Base-by-base conservation (phyloP, 305 asterid genomes). In the Fraxinus nigra region DNA sequence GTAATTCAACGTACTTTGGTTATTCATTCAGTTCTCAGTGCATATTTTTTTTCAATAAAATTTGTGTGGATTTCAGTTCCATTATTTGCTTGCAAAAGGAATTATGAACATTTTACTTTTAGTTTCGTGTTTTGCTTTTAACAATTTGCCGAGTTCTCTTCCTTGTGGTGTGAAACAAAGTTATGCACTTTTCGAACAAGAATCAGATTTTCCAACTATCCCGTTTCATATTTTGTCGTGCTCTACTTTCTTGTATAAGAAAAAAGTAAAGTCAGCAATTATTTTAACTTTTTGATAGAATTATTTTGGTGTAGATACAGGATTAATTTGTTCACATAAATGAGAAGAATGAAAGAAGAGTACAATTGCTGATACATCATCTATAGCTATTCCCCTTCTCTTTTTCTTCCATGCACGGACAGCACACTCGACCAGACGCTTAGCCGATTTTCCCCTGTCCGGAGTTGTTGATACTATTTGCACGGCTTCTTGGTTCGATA, bases 351-450 rank as follows among this genome's bases (percentile, higher is more conserved):
- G 92, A 78, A 96, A 87, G 89, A 89, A 94, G 32, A 94, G 93
- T 79, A 93, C 97, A 90, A 93, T 84, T 40, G 98, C 99, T n/a
- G 99, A 96, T 70, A 94, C 92, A 90, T 96, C 99, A 88, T 96
- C 99, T 89, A 90, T 87, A 8, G 98, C 97, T 81, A 96, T 89
- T 38, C 95, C 92, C 77, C 83, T 94, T 82, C 98, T 90, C 94
- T 92, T 92, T 83, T 88, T 87, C 82, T 78, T 91, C 99, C 99
- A 96, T 1, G 94, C 93, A 4, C 80, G 84, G 3, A 83, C 95
- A 2, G 99, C 99, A 16, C 92, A 48, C 81, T 89, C 89, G 59
- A 92, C 99, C 34, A 96, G 87, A 43, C 82, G 83, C 86, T 96
- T 94, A 1, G 97, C 98, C 1, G 98, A 86, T 75, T 96, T 96